A percentile compares a stretch with the other conserved stretches of the same genome.
Evolutionary conservation across 805 yeast genomes (phyloP).

Genomic region (Saccharomycopsis fodiens): DNA sequence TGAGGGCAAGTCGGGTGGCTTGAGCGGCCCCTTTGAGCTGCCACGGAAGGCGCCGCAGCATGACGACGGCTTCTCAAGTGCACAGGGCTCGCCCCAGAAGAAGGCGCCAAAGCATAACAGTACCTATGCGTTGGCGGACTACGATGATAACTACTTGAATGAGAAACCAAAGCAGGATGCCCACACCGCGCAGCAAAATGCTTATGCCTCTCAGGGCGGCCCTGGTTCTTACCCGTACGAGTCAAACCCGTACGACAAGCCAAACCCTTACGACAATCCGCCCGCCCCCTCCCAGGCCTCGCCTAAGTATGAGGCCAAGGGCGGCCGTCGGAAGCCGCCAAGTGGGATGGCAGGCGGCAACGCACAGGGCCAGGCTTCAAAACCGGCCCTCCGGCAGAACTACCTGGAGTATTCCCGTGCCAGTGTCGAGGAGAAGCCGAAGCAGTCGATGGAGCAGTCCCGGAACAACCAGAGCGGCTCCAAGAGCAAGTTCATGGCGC

Average conservation of each 20-base stretch:
- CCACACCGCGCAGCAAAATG: not conserved
- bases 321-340: not conserved
- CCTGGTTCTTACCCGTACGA: no score
- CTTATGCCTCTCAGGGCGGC: no score
- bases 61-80: not conserved
- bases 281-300: not conserved
- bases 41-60: not conserved
- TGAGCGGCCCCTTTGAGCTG: no score
- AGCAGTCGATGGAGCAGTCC: not conserved
- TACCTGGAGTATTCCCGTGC: not conserved
- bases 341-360: not conserved
- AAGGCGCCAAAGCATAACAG: no score
- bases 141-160: conserved; percentile 7
- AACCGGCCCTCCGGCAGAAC: not conserved
- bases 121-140: not conserved
- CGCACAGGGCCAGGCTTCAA: no score
- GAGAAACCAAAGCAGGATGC: no score
- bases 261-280: not conserved
- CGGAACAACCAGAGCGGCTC: no score
- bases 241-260: not conserved
- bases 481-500: conserved; percentile 18
- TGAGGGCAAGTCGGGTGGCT: no score
- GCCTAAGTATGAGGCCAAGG: not conserved
- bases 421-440: not conserved
- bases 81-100: not conserved